Percentiles rank a stretch among this genome's conserved stretches.
These are phyloP conservation scores for Quercus glauca DNA, from an alignment of 306 rosid species.

Conservation along the genomic window DNA sequence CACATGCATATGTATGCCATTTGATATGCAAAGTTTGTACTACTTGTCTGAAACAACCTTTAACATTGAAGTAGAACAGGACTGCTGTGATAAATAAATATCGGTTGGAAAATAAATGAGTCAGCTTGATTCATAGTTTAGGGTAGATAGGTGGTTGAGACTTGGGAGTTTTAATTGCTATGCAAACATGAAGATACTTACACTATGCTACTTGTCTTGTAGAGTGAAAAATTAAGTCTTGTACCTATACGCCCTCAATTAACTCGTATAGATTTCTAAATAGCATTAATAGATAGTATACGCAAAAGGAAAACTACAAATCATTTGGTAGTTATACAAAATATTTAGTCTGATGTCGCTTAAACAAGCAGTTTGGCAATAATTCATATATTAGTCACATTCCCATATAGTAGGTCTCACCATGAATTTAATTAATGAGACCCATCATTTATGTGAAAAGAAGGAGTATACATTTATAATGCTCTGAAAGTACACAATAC, in stretches of 20 bases:
- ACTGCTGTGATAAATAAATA: slow-evolving; percentile 33
- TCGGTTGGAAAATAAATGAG: slow-evolving; percentile 27
- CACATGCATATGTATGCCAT: slow-evolving; percentile 9
- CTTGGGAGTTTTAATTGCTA: slow-evolving; percentile 33
- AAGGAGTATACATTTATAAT: too few species aligned
- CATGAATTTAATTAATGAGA: too few species aligned
- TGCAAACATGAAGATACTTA: slow-evolving; percentile 2
- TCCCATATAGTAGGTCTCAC: not conserved
- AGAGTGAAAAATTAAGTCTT: not conserved
- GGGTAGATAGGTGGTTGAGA: slow-evolving; percentile 45
- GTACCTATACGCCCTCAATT: too few species aligned
- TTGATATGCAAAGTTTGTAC: not conserved
- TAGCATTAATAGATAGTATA: not conserved
- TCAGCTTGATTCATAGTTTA: slow-evolving; percentile 19
- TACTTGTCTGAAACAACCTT: slow-evolving; percentile 1
- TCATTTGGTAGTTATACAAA: too few species aligned
- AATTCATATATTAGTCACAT: not conserved
- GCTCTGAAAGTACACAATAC: too few species aligned
- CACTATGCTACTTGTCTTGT: not conserved
- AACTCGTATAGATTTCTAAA: too few species aligned
- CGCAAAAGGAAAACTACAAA: too few species aligned
- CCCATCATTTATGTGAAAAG: too few species aligned
- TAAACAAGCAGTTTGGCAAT: too few species aligned
- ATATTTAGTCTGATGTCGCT: too few species aligned
- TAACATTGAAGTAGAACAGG: not conserved